Percentiles rank a stretch among this genome's conserved stretches.
Conservation (phyloP, 2,329 filamentous ascomycete genomes). For the Sclerotinia glacialis region DNA sequence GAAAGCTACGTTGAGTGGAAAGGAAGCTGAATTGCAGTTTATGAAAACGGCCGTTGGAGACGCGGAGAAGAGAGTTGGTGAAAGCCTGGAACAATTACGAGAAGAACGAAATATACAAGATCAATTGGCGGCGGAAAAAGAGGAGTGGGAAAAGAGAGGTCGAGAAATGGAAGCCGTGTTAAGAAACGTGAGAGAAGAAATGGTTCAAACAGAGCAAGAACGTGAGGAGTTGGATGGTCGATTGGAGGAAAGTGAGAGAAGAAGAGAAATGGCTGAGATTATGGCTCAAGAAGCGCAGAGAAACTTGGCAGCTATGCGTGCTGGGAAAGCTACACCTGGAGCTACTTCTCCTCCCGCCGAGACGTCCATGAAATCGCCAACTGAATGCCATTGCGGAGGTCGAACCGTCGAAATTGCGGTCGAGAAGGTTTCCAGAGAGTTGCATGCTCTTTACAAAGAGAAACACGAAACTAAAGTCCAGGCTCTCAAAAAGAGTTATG, state of each 20-base stretch:
- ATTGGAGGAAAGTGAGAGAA: conserved; percentile 73
- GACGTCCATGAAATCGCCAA: conserved; percentile 34
- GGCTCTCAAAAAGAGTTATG: conserved; percentile 81
- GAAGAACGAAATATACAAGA: conserved; percentile 72
- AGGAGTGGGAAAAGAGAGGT: conserved; percentile 79
- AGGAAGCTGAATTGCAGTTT: conserved; percentile 85
- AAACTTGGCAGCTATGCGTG: conserved; percentile 71
- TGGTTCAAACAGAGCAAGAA: conserved; percentile 74
- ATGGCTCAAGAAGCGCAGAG: conserved; percentile 74
- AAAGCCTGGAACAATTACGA: conserved; percentile 77
- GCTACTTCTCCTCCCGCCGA: conserved; percentile 41
- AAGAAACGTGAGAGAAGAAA: conserved; percentile 76
- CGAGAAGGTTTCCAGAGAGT: conserved; percentile 88
- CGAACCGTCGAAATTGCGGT: conserved; percentile 78
- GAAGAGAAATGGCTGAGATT: conserved; percentile 69
- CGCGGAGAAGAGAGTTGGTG: conserved; percentile 86
- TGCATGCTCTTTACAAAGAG: conserved; percentile 90
- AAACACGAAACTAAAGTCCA: conserved; percentile 97
- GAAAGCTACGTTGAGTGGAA: conserved; percentile 85
- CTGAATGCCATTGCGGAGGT: conserved; percentile 36
- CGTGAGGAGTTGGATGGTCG: conserved; percentile 74
- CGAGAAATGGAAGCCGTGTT: conserved; percentile 83
- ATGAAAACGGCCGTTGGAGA: conserved; percentile 85
- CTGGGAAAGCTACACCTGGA: conserved; percentile 48
- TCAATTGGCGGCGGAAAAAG: conserved; percentile 69